Base-by-base conservation (phyloP, 2,329 filamentous ascomycete genomes). In the Dothistroma septosporum region DNA sequence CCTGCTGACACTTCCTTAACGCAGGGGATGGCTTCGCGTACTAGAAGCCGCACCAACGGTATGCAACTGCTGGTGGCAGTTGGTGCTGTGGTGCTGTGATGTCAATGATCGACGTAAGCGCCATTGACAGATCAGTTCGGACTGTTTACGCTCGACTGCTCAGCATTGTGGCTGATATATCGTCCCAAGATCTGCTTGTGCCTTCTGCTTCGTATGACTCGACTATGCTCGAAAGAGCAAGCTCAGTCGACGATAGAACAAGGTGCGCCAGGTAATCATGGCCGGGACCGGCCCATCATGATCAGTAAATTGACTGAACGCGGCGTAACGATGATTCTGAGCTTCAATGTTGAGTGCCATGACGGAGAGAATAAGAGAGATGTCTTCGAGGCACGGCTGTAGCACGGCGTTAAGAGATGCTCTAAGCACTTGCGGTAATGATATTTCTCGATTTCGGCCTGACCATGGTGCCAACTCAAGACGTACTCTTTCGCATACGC, bases 221-320 rank as follows among this genome's bases (percentile, higher is more conserved):
- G 35, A 31, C 48, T 53, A 57, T 35, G 47, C 58, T 60, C 33
- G 10, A 53, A 52, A 16, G 22, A 57, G 58, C 21, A 60, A 28
- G 56, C 48, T 16, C 32, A 57, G 47, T 57, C 58, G 58, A 57
- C 19, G 32, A 35, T 61, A 52, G 52, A 54, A 44, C 37, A 44
- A 3, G 37, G n/a, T 44, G 37, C 37, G 3, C 19, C 37, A 44
- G 10, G 16, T 7, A 16, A 44, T 2, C 37, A n/a, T 7, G 19
- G 37, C 19, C 37, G 37, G 37, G 12, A 44, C 7, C 37, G 12
- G 16, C 37, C 37, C 37, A 44, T 44, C 37, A 19, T 44, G 37
- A 44, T 44, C 37, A n/a, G 44, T 6, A 50, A 50, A 28, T 19
- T n/a, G 37, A 16, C 55, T 33, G 11, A 28, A 50, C 44, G 35